Base-by-base conservation (phyloP, 108 stramenopile genomes). In the Aurantiochytrium sp. region DNA sequence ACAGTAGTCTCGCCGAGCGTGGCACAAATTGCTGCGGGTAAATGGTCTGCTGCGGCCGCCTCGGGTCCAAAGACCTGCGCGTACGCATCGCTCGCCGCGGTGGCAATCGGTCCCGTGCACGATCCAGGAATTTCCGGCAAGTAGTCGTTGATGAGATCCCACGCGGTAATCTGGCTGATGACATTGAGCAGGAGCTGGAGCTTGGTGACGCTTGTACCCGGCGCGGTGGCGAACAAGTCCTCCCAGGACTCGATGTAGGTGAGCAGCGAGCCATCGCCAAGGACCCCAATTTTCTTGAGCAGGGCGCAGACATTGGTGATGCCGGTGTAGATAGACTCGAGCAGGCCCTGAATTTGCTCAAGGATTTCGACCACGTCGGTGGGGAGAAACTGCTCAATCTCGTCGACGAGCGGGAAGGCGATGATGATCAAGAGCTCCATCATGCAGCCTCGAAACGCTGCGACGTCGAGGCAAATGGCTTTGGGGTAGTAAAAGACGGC, bases 401-500 rank as follows among this genome's bases (percentile, higher is more conserved):
- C 24, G 30, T 81, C 45, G 19, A 81, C 73, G 45, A 81, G 73
- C 6, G 45, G 73, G 12, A 81, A 30, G 6, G 15, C 39, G 19
- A 81, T 30, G 24, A 81, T 48, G 42, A 48, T 15, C 21, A 81
- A 42, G 12, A 81, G 45, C 45, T 81, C 73, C 36, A 48, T 37
- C 42, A 81, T 41, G 73, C 73, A 81, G n/a, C 73, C 73, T 6
- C 73, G 21, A 24, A 81, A 81, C 6, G 24, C 45, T 6, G 73
- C 24, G 27, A 30, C 30, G 45, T 48, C 30, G 19, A 48, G 39
- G 73, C 73, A 81, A 17, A 81, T 81, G 6, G 73, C 73, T 42
- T 81, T 81, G 73, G 73, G 73, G 73, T 81, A 81, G 24, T 81
- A 81, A 30, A 48, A 81, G 42, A 81, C 42, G 10, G 73, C 73